Conservation (phyloP, 768 basidiomycete genomes). For the Guyanaporus albipodus region DNA sequence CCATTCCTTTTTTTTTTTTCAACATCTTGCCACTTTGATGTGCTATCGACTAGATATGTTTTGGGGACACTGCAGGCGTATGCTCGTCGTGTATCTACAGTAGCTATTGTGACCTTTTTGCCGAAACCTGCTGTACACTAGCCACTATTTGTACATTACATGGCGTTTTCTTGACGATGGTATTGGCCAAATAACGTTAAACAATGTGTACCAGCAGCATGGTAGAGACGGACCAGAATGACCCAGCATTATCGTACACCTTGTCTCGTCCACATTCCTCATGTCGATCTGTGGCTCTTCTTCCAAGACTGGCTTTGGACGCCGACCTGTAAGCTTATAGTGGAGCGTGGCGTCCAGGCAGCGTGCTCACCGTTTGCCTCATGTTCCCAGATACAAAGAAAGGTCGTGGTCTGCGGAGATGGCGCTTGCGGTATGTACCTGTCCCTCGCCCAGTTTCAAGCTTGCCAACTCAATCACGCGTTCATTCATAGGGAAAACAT, state of each 20-base stretch:
- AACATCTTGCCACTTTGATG: conserved; percentile 1
- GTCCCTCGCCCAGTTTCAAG: background rate
- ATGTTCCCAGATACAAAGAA: conserved; percentile 44
- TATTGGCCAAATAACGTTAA: conserved; percentile 22
- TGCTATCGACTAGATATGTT: conserved; percentile 10
- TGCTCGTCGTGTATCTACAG: conserved; percentile 12
- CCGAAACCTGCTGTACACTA: conserved; percentile 17
- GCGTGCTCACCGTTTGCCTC: conserved; percentile 14
- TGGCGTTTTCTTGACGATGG: background rate
- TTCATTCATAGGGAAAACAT: conserved; percentile 62
- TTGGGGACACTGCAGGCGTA: conserved; percentile 6
- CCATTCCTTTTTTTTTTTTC: background rate
- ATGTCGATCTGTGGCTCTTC: conserved; percentile 62
- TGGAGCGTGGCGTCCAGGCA: conserved; percentile 5
- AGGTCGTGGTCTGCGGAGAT: conserved; percentile 92
- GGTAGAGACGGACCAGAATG: background rate
- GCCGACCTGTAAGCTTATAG: conserved; percentile 28
- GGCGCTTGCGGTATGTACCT: conserved; percentile 75
- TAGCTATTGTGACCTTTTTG: conserved; percentile 17
- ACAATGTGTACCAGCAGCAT: conserved; percentile 10
- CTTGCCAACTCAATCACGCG: conserved; percentile 10
- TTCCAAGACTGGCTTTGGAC: conserved; percentile 51
- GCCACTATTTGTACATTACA: conserved; percentile 5
- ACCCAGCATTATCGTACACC: background rate
- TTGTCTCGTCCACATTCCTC: conserved; percentile 11